Percentiles rank a stretch among this genome's conserved stretches.
These are phyloP conservation scores for Drechslerella stenobrocha DNA, from an alignment of 2,329 filamentous ascomycete species.

Conservation along the genomic window DNA sequence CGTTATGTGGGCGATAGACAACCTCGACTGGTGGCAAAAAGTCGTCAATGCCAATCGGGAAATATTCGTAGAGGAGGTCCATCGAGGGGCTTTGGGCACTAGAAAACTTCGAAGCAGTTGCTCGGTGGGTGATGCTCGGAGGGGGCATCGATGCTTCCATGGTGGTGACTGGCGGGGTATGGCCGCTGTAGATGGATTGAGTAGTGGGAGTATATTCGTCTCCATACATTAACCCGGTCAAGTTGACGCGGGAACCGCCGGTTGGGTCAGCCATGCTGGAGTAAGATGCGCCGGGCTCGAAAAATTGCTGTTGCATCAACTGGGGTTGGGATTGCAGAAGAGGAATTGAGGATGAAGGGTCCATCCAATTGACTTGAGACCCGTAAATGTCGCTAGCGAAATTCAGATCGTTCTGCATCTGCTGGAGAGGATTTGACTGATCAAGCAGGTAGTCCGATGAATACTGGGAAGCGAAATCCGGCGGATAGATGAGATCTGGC, in stretches of 20 bases:
- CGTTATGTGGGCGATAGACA: constrained; percentile 42
- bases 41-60: constrained; percentile 40
- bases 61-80: constrained; percentile 47
- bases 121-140: constrained; percentile 20
- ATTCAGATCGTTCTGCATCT: constrained; percentile 17
- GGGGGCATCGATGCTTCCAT: constrained; percentile 32
- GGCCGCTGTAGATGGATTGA: constrained; percentile 19
- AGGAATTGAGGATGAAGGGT: constrained; percentile 18
- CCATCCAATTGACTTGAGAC: constrained; percentile 26
- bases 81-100: constrained; percentile 38
- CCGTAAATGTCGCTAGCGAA: constrained; percentile 23
- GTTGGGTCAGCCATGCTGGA: constrained; percentile 20
- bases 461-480: constrained; percentile 26
- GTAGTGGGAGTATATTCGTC: constrained; percentile 27
- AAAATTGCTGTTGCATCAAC: constrained; percentile 28
- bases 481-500: constrained; percentile 26
- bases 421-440: constrained; percentile 11
- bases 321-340: constrained; percentile 23
- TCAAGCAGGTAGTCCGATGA: constrained; percentile 29
- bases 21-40: constrained; percentile 42
- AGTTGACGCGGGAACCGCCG: constrained; percentile 27
- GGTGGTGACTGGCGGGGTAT: constrained; percentile 13
- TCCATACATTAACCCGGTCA: constrained; percentile 29
- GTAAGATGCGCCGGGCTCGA: constrained; percentile 22
- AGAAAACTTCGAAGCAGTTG: constrained; percentile 5